Conservation (phyloP, 2,329 filamentous ascomycete species). For the Calonectria ilicicola region DNA sequence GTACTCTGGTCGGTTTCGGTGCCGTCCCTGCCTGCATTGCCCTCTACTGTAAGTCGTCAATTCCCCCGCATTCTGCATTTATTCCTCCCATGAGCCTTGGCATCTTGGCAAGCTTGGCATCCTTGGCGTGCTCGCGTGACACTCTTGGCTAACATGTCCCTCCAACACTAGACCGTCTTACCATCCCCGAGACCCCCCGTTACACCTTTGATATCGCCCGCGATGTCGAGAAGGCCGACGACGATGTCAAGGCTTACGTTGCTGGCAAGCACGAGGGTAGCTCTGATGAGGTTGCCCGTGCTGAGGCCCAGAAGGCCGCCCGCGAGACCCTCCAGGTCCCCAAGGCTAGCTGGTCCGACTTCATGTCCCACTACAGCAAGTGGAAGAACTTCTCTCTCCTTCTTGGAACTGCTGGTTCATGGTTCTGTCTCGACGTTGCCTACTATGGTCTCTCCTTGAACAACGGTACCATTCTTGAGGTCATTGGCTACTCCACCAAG, state of each 20-base stretch:
- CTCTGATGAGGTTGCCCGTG: constrained; percentile 76
- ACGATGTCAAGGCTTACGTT: constrained; percentile 82
- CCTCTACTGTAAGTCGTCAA: constrained; percentile 70
- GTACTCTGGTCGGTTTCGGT: constrained; percentile 83
- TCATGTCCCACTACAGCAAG: constrained; percentile 76
- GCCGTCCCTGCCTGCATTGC: constrained; percentile 84
- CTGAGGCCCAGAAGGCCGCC: constrained; percentile 66
- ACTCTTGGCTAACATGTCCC: constrained; percentile 10
- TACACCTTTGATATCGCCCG: constrained; percentile 87
- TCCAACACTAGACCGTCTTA: constrained; percentile 66
- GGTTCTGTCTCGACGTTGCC: constrained; percentile 78
- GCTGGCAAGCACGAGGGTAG: constrained; percentile 71
- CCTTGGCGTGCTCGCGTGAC: constrained; percentile 20
- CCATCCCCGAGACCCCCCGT: constrained; percentile 88
- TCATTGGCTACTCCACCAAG: constrained; percentile 75
- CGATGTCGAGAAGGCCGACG: constrained; percentile 79
- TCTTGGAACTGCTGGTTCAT: constrained; percentile 84
- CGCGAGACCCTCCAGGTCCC: constrained; percentile 69
- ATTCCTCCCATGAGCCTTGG: not conserved
- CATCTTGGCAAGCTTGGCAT: constrained; percentile 16
- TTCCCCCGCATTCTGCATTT: not conserved
- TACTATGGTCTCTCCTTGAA: constrained; percentile 81
- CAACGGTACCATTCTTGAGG: constrained; percentile 77
- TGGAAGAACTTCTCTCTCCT: constrained; percentile 80
- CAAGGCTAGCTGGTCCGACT: constrained; percentile 80